phyloP scores from a whole-genome alignment of 2,329 filamentous ascomycete genomes.

The Colletotrichum filicis region DNA sequence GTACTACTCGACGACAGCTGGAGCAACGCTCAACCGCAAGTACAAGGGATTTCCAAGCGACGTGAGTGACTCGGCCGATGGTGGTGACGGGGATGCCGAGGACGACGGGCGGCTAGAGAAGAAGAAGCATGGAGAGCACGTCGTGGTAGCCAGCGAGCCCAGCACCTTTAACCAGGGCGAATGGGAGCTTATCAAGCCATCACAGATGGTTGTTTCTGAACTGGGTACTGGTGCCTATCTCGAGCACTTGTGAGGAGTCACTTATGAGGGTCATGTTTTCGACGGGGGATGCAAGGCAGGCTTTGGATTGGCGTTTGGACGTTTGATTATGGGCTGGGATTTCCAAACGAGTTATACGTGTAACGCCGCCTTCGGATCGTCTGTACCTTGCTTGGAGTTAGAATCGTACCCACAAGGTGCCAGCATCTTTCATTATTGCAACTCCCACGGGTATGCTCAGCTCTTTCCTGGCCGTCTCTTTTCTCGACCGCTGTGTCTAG shows the following conservation, averaged over 20 bases:
- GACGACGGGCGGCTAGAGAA: conserved; percentile 10
- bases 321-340: background rate
- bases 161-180: conserved; percentile 18
- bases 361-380: no score
- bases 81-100: background rate
- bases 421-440: background rate
- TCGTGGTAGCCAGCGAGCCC: conserved; percentile 26
- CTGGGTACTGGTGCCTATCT: background rate
- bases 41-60: conserved; percentile 25
- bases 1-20: conserved; percentile 24
- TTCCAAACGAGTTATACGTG: no score
- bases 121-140: conserved; percentile 5
- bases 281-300: background rate
- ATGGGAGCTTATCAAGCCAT: conserved; percentile 22
- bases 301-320: background rate
- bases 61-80: background rate
- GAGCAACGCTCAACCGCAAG: conserved; percentile 20
- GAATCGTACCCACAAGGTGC: background rate
- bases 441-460: background rate
- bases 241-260: background rate
- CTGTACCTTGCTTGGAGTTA: no score
- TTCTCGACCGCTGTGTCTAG: background rate
- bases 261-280: background rate
- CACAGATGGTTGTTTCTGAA: conserved; percentile 23
- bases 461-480: background rate